These are phyloP conservation scores for Asclepias syriaca DNA, from an alignment of 257 asterid species.

Conservation along the genomic window DNA sequence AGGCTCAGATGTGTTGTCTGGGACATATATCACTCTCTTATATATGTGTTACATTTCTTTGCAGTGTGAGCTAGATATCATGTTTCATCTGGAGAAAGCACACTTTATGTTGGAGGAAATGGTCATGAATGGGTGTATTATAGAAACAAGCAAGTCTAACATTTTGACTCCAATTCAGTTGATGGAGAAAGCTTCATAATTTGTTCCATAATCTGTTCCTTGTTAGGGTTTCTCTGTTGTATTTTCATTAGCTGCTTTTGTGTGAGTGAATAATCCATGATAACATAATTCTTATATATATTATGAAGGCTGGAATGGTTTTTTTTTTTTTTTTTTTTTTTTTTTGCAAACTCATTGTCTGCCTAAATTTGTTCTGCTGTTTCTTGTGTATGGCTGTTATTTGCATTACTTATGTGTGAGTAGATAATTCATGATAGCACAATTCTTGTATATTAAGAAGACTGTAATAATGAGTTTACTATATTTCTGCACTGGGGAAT, in stretches of 20 bases:
- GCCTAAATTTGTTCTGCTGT: not conserved
- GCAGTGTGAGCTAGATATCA: conserved; percentile 92
- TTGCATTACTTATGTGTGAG: not conserved
- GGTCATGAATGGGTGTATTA: conserved; percentile 94
- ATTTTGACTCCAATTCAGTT: conserved; percentile 76
- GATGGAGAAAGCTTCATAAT: conserved; percentile 70
- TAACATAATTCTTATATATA: not conserved
- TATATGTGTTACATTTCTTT: not conserved
- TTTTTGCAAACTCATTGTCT: not conserved
- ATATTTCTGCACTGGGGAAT: not conserved
- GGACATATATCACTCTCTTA: not conserved
- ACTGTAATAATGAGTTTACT: not conserved
- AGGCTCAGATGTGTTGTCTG: no score
- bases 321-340: no score
- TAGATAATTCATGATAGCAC: not conserved
- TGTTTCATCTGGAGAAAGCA: conserved; percentile 97
- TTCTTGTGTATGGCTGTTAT: not conserved
- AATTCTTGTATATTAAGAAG: not conserved
- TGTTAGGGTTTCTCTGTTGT: not conserved
- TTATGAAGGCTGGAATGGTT: not conserved
- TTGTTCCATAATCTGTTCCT: not conserved
- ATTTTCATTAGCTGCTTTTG: not conserved
- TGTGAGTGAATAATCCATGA: not conserved
- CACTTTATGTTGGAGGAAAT: conserved; percentile 99
- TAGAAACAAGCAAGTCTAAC: conserved; percentile 90